Percentiles rank a stretch among this genome's conserved stretches.
phyloP scores from a whole-genome alignment of 345 rosid species.

The Linum tenue region DNA sequence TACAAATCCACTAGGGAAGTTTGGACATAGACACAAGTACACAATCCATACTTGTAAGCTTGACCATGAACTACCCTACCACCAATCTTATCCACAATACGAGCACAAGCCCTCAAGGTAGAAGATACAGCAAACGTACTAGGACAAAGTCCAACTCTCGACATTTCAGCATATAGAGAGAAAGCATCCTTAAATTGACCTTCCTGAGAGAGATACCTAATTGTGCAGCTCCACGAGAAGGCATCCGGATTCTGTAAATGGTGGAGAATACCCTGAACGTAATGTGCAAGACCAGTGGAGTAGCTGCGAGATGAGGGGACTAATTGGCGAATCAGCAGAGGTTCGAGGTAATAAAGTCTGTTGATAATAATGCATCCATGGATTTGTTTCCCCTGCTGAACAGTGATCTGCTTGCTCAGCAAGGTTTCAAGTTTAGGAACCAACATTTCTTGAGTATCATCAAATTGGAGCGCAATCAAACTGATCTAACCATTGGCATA shows the following conservation, averaged over 20 bases:
- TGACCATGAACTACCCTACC: constrained; percentile 48
- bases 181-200: constrained; percentile 46
- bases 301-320: constrained; percentile 26
- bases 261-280: constrained; percentile 35
- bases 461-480: not conserved
- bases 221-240: constrained; percentile 53
- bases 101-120: constrained; percentile 47
- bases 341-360: constrained; percentile 28
- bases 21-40: constrained; percentile 57
- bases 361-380: constrained; percentile 41
- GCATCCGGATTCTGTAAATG: constrained; percentile 24
- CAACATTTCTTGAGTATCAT: not conserved
- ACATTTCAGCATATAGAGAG: constrained; percentile 40
- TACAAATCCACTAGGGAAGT: constrained; percentile 60
- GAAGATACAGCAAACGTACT: constrained; percentile 55
- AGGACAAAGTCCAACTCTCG: constrained; percentile 33
- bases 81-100: constrained; percentile 25
- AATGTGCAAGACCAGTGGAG: constrained; percentile 30
- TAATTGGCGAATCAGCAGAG: constrained; percentile 38
- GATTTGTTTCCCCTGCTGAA: constrained; percentile 37
- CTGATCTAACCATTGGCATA: not conserved
- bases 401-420: constrained; percentile 21
- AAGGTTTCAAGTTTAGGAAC: constrained; percentile 5
- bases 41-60: constrained; percentile 39
- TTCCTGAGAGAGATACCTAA: constrained; percentile 48